These are phyloP conservation scores for Cladosporium sp. DNA, from an alignment of 2,329 filamentous ascomycete species.

Conservation along the genomic window DNA sequence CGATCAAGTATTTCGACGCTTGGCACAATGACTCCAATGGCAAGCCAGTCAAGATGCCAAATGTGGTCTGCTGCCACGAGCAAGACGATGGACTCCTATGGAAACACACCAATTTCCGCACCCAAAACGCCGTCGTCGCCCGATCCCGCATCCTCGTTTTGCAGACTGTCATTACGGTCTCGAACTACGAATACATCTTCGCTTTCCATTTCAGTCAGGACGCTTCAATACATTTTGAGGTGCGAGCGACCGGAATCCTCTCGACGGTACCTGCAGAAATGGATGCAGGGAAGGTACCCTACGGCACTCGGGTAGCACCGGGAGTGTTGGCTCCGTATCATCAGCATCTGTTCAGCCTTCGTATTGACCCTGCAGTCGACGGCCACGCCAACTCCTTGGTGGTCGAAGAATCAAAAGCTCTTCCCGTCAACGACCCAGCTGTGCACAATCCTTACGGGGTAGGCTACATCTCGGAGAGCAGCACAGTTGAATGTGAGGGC, in stretches of 20 bases:
- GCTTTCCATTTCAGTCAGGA: slow-evolving; percentile 59
- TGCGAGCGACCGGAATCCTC: slow-evolving; percentile 62
- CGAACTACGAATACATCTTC: slow-evolving; percentile 67
- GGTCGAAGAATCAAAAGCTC: slow-evolving; percentile 44
- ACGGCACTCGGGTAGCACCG: slow-evolving; percentile 55
- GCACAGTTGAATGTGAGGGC: slow-evolving; percentile 17
- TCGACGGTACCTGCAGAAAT: slow-evolving; percentile 52
- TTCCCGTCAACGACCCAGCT: slow-evolving; percentile 44
- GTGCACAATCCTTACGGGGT: slow-evolving; percentile 57
- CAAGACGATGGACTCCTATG: slow-evolving; percentile 63
- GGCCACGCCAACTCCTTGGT: slow-evolving; percentile 48
- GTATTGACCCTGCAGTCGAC: slow-evolving; percentile 61
- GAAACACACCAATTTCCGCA: slow-evolving; percentile 67
- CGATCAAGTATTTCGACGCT: slow-evolving; percentile 50
- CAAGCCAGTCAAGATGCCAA: slow-evolving; percentile 47
- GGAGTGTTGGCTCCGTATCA: slow-evolving; percentile 64
- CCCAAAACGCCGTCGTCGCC: slow-evolving; percentile 54
- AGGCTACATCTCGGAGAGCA: slow-evolving; percentile 49
- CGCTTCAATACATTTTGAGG: slow-evolving; percentile 56
- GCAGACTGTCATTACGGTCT: slow-evolving; percentile 62
- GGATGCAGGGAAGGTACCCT: slow-evolving; percentile 42
- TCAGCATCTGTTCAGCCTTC: slow-evolving; percentile 61
- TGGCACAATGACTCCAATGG: slow-evolving; percentile 50
- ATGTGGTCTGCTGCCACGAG: slow-evolving; percentile 64
- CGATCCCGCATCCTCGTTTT: slow-evolving; percentile 58